Evolutionary conservation across 1,139 yeast species (phyloP).

Genomic region (Saccharomyces hybrid): DNA sequence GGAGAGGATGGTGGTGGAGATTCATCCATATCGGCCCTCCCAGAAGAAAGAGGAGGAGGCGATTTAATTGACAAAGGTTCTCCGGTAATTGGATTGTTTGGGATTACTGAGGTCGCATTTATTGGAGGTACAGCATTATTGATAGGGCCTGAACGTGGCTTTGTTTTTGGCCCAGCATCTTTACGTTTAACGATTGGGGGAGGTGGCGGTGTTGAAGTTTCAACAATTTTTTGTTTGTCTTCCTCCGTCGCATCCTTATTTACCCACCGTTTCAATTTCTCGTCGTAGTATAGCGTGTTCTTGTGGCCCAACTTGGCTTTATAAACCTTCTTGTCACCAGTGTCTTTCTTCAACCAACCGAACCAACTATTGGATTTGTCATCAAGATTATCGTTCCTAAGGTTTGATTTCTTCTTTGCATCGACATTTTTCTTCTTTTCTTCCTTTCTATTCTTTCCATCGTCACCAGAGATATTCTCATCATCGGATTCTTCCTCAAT

Average conservation of each 20-base stretch:
- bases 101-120: slow-evolving; percentile 1
- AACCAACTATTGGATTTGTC: slow-evolving; percentile 37
- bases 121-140: background rate
- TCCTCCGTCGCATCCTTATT: slow-evolving; percentile 62
- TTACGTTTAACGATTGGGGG: slow-evolving; percentile 44
- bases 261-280: slow-evolving; percentile 80
- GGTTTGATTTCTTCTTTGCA: slow-evolving; percentile 17
- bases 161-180: slow-evolving; percentile 30
- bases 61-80: background rate
- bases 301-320: slow-evolving; percentile 83
- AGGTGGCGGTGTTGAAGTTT: slow-evolving; percentile 71
- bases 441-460: slow-evolving; percentile 29
- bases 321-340: slow-evolving; percentile 64
- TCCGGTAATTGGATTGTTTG: background rate
- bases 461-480: slow-evolving; percentile 29
- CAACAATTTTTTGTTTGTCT: slow-evolving; percentile 55
- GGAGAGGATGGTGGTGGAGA: slow-evolving; percentile 9
- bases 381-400: slow-evolving; percentile 18
- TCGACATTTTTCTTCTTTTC: slow-evolving; percentile 25
- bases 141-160: slow-evolving; percentile 27
- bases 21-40: background rate
- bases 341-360: slow-evolving; percentile 39
- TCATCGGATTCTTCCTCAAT: slow-evolving; percentile 41
- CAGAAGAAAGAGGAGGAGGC: background rate
- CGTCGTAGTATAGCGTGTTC: slow-evolving; percentile 68